These are phyloP conservation scores for Fusarium avenaceum DNA, from an alignment of 2,329 filamentous ascomycete genomes.

Conservation along the genomic window DNA sequence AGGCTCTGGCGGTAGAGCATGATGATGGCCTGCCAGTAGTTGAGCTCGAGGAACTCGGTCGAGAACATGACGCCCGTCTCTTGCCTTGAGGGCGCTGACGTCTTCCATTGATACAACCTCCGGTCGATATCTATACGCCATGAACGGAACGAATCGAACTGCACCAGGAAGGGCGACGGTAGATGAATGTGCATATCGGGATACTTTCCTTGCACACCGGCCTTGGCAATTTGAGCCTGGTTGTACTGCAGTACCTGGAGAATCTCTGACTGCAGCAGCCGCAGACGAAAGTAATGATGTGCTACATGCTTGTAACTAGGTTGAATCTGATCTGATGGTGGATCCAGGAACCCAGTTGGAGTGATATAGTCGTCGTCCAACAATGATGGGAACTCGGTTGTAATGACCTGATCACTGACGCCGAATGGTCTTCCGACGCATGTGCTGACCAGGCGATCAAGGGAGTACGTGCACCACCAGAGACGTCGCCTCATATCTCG, in stretches of 20 bases:
- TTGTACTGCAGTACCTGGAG: constrained; percentile 93
- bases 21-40: constrained; percentile 98
- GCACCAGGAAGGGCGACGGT: constrained; percentile 85
- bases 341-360: constrained; percentile 76
- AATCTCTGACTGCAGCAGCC: constrained; percentile 93
- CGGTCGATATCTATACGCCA: constrained; percentile 92
- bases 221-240: constrained; percentile 83
- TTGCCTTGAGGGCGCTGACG: constrained; percentile 79
- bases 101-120: constrained; percentile 88
- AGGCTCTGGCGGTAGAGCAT: constrained; percentile 95
- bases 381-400: constrained; percentile 91
- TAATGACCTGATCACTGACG: constrained; percentile 96
- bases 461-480: constrained; percentile 98
- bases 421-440: constrained; percentile 95
- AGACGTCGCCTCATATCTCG: constrained; percentile 87
- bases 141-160: constrained; percentile 85
- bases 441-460: constrained; percentile 93
- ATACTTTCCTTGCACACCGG: constrained; percentile 74
- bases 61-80: constrained; percentile 92
- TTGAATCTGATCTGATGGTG: constrained; percentile 67
- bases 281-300: constrained; percentile 91
- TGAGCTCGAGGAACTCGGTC: constrained; percentile 89
- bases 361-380: constrained; percentile 92
- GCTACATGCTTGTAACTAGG: constrained; percentile 92
- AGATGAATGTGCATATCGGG: constrained; percentile 83